Base-by-base conservation (phyloP, 2,329 filamentous ascomycete genomes). In the Trichocomaceae sp. region DNA sequence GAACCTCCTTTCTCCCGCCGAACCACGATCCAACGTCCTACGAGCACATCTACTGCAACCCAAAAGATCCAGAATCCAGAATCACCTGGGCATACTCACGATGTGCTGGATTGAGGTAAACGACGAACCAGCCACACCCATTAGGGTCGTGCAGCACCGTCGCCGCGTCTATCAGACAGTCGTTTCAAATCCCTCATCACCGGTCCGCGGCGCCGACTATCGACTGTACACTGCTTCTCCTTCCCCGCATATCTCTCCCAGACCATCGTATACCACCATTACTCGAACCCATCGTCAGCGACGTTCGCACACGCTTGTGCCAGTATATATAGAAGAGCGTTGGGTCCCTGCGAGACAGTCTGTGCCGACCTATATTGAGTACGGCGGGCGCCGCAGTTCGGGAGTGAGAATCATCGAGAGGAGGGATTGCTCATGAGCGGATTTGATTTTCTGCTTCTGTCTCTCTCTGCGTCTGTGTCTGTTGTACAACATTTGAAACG, bases 81-180 rank as follows among this genome's bases (percentile, higher is more conserved):
- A n/a, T n/a, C n/a, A n/a, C n/a, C n/a, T n/a, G n/a, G n/a, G 3
- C 10, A 29, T 8, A 26, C 7, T 10, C 37, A 39, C 17, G 12
- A 58, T 58, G 56, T 58, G 56, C 53, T 58, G 50, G 33, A 48
- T 46, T 46, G 53, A 53, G 22, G 31, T 39, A 3, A 20, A 20
- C 33, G 46, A 56, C 31, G 56, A 50, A 4, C 42, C 50, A 22
- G 22, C 42, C 15, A 33, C 45, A 15, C 53, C 53, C 37, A 50
- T 58, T 39, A 37, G 49, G 9, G 20, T 58, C 41, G 33, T 58
- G 35, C 37, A 58, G 29, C 52, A 53, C 17, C 56, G 49, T 35
- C 56, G n/a, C 15, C 29, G 44, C 17, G 44, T 47, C 19, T 56
- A 53, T 29, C 22, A 26, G 13, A 54, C 48, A 19, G 26, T 41